Conservation (phyloP, 306 rosid species). For the Vigna reflexopilosa region DNA sequence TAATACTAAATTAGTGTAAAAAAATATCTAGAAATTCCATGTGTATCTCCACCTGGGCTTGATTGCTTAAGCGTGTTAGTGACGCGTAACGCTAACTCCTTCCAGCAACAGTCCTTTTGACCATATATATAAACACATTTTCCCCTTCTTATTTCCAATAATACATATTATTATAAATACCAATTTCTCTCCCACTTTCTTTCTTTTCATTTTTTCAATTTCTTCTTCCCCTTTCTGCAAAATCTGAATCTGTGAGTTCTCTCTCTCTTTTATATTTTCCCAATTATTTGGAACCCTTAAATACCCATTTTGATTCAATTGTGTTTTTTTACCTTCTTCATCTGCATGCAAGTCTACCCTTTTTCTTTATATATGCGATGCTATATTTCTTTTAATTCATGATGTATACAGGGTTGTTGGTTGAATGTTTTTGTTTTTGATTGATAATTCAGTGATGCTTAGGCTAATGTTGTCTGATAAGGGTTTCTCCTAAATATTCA, state of each 20-base stretch:
- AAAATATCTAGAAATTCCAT: background rate
- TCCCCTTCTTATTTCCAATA: background rate
- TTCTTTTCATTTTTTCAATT: background rate
- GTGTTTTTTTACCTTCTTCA: background rate
- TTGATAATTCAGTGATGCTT: background rate
- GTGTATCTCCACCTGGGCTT: background rate
- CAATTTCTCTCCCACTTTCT: background rate
- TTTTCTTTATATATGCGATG: background rate
- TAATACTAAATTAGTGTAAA: no score
- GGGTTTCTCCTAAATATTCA: background rate
- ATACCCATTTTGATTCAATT: background rate
- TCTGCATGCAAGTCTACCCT: background rate
- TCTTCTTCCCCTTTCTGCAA: background rate
- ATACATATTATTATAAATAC: background rate
- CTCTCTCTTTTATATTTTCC: background rate
- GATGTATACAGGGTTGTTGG: background rate
- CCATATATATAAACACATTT: background rate
- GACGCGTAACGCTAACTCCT: background rate
- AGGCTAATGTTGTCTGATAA: background rate
- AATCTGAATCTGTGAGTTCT: conserved; percentile 24
- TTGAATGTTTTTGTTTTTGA: background rate
- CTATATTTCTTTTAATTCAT: background rate
- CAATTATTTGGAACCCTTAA: background rate
- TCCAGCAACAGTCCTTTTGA: no score
- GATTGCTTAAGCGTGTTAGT: background rate